phyloP scores from a whole-genome alignment of 129 eudicot genomes.

The Oenanthe sinensis region DNA sequence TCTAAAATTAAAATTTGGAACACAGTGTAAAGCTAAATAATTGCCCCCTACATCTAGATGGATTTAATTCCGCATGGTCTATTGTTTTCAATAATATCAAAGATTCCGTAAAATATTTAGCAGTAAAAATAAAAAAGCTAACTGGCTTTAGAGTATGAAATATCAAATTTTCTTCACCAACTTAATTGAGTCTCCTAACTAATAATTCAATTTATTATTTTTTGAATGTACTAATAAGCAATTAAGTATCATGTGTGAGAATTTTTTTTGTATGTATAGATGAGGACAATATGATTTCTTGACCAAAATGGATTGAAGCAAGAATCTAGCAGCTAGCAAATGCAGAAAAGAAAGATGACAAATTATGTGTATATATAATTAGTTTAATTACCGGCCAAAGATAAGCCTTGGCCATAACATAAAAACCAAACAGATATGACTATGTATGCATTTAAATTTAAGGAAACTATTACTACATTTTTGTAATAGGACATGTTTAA shows the following conservation, averaged over 20 bases:
- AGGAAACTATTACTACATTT: neutral
- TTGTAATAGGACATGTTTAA: neutral
- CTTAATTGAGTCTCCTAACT: neutral
- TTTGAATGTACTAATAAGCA: too few relatives aligned
- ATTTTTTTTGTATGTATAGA: neutral
- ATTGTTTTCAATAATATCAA: neutral
- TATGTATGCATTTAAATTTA: neutral
- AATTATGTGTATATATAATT: neutral
- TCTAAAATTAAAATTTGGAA: too few relatives aligned
- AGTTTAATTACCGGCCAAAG: neutral
- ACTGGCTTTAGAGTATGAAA: neutral
- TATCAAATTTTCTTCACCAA: neutral
- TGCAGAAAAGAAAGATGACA: neutral
- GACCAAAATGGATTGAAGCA: conserved; percentile 3
- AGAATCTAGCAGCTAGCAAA: neutral
- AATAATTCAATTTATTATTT: too few relatives aligned
- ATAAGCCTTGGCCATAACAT: neutral
- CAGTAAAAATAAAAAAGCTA: neutral
- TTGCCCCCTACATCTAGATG: neutral
- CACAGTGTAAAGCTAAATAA: neutral
- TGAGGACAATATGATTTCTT: neutral
- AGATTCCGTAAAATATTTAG: neutral
- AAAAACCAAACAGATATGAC: neutral
- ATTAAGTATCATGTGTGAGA: neutral
- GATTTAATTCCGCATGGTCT: neutral